phyloP scores from a whole-genome alignment of 345 rosid genomes.

The Barbarea vulgaris region DNA sequence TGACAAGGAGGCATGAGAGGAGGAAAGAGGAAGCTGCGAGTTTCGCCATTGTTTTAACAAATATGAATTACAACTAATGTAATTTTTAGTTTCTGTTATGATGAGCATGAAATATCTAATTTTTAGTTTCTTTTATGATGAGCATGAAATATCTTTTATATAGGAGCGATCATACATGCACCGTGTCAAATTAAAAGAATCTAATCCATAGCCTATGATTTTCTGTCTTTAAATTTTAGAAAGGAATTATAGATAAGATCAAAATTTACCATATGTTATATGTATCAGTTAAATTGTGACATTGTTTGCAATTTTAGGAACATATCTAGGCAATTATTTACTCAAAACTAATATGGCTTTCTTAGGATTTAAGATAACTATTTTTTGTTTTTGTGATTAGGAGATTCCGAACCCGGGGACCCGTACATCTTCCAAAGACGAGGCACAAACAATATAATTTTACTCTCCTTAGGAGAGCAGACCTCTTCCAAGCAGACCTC shows the following conservation, averaged over 20 bases:
- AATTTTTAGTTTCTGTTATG: background rate
- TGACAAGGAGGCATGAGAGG: background rate
- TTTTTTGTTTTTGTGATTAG: too few relatives aligned
- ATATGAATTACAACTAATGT: background rate
- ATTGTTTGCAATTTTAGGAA: background rate
- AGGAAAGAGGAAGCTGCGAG: background rate
- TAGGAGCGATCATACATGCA: conserved; percentile 20
- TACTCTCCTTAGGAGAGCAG: too few relatives aligned
- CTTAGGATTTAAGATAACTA: too few relatives aligned
- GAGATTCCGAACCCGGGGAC: too few relatives aligned
- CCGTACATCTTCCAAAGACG: too few relatives aligned
- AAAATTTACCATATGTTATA: conserved; percentile 2
- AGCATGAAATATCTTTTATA: too few relatives aligned
- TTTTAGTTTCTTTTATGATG: too few relatives aligned
- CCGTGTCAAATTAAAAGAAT: conserved; percentile 11
- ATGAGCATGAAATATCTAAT: background rate
- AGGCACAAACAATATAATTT: too few relatives aligned
- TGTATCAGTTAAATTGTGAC: conserved; percentile 8
- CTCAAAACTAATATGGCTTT: background rate
- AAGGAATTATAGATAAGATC: background rate
- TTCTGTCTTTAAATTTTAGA: background rate
- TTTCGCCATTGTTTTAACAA: background rate
- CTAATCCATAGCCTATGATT: conserved; percentile 9
- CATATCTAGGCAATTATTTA: background rate
- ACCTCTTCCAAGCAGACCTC: too few relatives aligned